These are phyloP conservation scores for Pseudocercospora fijiensis DNA, from an alignment of 2,329 filamentous ascomycete species.

Conservation along the genomic window DNA sequence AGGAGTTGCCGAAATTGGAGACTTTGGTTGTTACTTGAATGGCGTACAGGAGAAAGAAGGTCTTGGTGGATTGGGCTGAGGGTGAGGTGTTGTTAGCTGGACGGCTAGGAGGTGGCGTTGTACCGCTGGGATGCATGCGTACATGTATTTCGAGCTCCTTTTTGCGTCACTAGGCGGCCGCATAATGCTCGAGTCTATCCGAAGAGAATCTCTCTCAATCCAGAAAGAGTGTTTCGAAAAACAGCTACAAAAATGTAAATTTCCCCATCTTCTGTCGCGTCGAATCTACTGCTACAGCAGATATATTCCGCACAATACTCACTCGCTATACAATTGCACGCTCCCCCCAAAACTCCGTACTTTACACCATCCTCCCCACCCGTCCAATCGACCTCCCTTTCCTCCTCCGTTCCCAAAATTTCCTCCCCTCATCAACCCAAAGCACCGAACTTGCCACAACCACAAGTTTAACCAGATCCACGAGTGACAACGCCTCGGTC, in stretches of 20 bases:
- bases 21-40: background rate
- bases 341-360: no score
- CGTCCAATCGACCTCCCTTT: background rate
- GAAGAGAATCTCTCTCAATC: no score
- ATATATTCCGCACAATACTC: background rate
- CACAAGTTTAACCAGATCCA: slow-evolving; percentile 72
- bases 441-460: slow-evolving; percentile 84
- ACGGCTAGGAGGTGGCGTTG: no score
- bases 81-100: no score
- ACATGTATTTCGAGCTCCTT: no score
- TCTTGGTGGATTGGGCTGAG: no score
- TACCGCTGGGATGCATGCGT: no score
- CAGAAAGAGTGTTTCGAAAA: no score
- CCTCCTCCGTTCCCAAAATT: slow-evolving; percentile 56
- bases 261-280: background rate
- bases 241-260: no score
- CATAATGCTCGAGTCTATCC: no score
- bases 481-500: slow-evolving; percentile 76
- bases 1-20: background rate
- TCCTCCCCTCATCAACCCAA: slow-evolving; percentile 89
- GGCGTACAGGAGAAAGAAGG: no score
- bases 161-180: no score
- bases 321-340: background rate
- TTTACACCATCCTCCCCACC: slow-evolving; percentile 2
- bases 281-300: background rate